Evolutionary conservation across 208 protist species (phyloP).

Genomic region (Wallacemonas sp.): DNA sequence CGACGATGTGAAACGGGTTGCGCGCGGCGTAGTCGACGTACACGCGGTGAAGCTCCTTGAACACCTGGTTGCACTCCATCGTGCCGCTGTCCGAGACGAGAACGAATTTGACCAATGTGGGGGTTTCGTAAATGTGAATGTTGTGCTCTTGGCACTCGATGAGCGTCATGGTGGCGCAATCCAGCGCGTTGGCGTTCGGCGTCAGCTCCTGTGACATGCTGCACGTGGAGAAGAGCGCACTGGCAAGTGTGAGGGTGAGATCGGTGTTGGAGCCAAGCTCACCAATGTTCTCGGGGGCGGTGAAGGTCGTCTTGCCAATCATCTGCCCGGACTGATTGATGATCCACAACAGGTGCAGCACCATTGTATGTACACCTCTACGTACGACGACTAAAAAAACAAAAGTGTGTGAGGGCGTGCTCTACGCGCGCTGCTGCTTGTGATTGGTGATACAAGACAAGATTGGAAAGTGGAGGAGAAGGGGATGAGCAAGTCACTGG

Average conservation of each 20-base stretch:
- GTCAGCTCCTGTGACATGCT: slow-evolving; percentile 88
- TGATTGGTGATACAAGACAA: too few relatives aligned
- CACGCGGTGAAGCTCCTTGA: slow-evolving; percentile 64
- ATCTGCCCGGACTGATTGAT: slow-evolving; percentile 88
- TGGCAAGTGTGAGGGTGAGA: slow-evolving; percentile 79
- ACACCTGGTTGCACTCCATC: slow-evolving; percentile 47
- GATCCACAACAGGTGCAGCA: slow-evolving; percentile 84
- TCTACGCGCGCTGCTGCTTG: too few relatives aligned
- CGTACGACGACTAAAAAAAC: too few relatives aligned
- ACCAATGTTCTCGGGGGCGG: slow-evolving; percentile 59
- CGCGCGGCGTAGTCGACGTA: slow-evolving; percentile 84
- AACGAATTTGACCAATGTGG: slow-evolving; percentile 77
- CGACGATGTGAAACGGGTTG: slow-evolving; percentile 86
- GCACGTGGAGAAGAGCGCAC: slow-evolving; percentile 82
- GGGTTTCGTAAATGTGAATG: slow-evolving; percentile 86
- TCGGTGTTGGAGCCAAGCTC: slow-evolving; percentile 82
- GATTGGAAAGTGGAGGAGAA: too few relatives aligned
- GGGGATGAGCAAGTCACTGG: too few relatives aligned
- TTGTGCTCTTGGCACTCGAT: slow-evolving; percentile 85
- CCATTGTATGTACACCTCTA: too few relatives aligned
- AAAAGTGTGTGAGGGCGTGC: too few relatives aligned
- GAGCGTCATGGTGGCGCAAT: slow-evolving; percentile 81
- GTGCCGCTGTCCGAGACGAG: slow-evolving; percentile 74
- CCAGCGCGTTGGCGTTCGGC: slow-evolving; percentile 76
- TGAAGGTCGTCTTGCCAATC: slow-evolving; percentile 80